Evolutionary conservation across 148 eudicot genomes (phyloP).

Genomic region (Spergularia marina): DNA sequence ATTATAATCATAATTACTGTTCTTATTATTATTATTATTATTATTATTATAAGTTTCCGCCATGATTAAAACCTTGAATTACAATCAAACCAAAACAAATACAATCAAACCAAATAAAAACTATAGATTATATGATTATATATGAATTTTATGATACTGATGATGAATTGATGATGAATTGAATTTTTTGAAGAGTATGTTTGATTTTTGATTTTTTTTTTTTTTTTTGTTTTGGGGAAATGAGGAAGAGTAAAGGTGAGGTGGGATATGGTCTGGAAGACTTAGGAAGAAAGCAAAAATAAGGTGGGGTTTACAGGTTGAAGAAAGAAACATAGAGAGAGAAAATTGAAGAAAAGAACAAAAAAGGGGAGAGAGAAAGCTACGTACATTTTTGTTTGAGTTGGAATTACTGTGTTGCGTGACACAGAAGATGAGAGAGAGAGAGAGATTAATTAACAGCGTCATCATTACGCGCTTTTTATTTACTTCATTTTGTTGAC

Average conservation of each 20-base stretch:
- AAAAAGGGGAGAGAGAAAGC: neutral
- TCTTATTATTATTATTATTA: neutral
- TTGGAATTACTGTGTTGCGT: neutral
- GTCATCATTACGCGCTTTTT: too few relatives aligned
- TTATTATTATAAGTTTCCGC: conserved; percentile 2
- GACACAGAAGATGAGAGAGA: too few relatives aligned
- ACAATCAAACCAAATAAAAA: neutral
- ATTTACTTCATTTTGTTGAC: too few relatives aligned
- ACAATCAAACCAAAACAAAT: neutral
- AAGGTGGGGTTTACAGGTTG: too few relatives aligned
- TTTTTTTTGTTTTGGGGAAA: neutral
- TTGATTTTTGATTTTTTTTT: neutral
- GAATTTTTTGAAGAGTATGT: neutral
- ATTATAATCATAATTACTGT: too few relatives aligned
- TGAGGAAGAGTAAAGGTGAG: too few relatives aligned
- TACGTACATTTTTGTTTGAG: conserved; percentile 3
- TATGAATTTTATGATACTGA: neutral
- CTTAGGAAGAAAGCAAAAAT: too few relatives aligned
- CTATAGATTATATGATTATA: neutral
- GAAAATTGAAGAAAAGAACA: neutral
- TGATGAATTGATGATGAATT: neutral
- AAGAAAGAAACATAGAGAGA: neutral
- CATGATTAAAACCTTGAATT: neutral
- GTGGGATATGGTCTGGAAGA: too few relatives aligned
- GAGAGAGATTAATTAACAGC: too few relatives aligned